Base-by-base conservation (phyloP, 495 filamentous ascomycete species). In the Lasiosphaeria ovina region DNA sequence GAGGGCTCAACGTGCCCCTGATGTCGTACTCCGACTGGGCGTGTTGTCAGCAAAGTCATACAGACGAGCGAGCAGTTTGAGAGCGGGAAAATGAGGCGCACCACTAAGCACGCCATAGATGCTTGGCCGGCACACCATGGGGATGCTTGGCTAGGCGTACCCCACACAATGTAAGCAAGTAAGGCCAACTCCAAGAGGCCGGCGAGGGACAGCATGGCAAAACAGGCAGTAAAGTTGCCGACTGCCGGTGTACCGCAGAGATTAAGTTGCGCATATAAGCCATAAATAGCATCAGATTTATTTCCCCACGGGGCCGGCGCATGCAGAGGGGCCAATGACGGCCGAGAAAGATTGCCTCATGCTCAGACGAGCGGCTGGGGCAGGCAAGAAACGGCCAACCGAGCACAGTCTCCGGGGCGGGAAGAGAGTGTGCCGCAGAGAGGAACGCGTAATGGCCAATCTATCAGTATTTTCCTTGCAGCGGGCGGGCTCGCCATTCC, bases 381-480 rank as follows among this genome's bases (percentile, higher is more conserved):
- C 32, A 53, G 53, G 53, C 52, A 56, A 42, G 55, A 64, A 53
- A 57, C 58, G 52, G 56, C 50, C 63, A 58, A 61, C 58, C 54
- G 63, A 64, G 59, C 34, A 42, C 4, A 54, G 51, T 60, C 16
- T 12, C 24, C 12, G 55, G 61, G 54, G 53, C 62, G 62, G 63
- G 54, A 69, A 40, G 57, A 62, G 16, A 60, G 10, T 62, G 61
- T 33, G 35, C 55, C 58, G 47, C 47, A 58, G 64, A 38, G 61
- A 58, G 57, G 63, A 70, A 69, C 69, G 63, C 70, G 70, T 71
- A 73, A 71, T 64, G 61, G 51, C 45, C 67, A 73, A 73, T 73
- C 51, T 71, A 71, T 44, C 48, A 55, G 48, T 61, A 62, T 70
- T 60, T 54, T 55, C 32, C 11, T 47, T 60, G 55, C 51, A 59